These are phyloP conservation scores for Capsaspora owczarzaki DNA, from an alignment of 78 protist species.

Conservation along the genomic window DNA sequence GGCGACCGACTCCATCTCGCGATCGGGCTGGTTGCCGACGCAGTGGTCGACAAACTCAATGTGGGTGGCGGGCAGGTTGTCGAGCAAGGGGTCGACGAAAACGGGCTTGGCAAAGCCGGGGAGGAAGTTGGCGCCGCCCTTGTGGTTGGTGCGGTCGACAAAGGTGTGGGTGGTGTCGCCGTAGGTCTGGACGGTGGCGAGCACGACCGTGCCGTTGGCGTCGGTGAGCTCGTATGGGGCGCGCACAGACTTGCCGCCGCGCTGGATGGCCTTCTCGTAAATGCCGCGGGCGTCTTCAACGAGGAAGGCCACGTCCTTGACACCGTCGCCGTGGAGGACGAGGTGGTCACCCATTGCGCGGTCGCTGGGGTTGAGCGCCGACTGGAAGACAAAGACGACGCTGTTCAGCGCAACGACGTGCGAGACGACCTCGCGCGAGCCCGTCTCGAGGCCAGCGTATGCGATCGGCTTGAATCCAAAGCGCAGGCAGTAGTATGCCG, in stretches of 20 bases:
- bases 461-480: constrained; percentile 72
- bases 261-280: constrained; percentile 46
- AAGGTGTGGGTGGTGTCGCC: constrained; percentile 80
- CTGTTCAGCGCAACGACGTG: constrained; percentile 60
- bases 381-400: constrained; percentile 32
- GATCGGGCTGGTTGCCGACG: constrained; percentile 73
- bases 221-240: constrained; percentile 66
- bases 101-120: background rate
- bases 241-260: constrained; percentile 66
- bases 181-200: constrained; percentile 75
- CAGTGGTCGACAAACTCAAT: constrained; percentile 59
- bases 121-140: background rate
- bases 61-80: constrained; percentile 11
- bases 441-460: constrained; percentile 81
- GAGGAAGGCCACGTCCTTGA: constrained; percentile 67
- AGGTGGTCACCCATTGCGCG: constrained; percentile 34
- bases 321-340: constrained; percentile 77
- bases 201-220: constrained; percentile 62
- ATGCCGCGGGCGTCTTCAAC: constrained; percentile 54
- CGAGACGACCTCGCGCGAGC: constrained; percentile 59
- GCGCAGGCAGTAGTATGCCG: constrained; percentile 60
- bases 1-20: constrained; percentile 57
- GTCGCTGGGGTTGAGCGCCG: constrained; percentile 38
- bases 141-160: constrained; percentile 45
- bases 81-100: background rate